Conservation (phyloP, 2,329 filamentous ascomycete genomes). For the Ustulina deusta region DNA sequence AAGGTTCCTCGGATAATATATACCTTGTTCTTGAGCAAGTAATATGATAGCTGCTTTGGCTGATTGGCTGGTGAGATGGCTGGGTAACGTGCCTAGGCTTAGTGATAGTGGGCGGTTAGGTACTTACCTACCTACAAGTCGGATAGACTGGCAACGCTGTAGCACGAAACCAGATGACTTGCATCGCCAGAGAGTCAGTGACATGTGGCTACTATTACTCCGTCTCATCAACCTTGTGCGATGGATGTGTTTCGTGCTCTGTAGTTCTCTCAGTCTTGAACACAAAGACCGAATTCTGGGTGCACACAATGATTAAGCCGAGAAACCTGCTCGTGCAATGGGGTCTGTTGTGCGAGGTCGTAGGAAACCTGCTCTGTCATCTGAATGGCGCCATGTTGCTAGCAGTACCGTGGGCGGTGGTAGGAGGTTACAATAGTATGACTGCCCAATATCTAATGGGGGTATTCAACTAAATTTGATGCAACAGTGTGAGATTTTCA, state of each 20-base stretch:
- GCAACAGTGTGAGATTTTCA: not conserved
- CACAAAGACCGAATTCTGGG: not conserved
- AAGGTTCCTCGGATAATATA: too few relatives aligned
- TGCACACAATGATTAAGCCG: not conserved
- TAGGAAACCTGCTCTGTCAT: conserved; percentile 1
- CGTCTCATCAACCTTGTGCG: conserved; percentile 35
- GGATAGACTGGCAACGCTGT: not conserved
- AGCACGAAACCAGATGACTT: conserved; percentile 10
- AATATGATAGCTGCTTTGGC: not conserved
- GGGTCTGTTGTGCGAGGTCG: conserved; percentile 20
- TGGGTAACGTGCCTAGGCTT: not conserved
- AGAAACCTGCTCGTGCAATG: not conserved
- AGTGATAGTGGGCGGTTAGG: not conserved
- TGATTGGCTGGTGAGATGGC: not conserved
- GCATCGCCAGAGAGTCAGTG: conserved; percentile 2
- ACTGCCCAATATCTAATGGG: not conserved
- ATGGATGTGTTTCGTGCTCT: conserved; percentile 40
- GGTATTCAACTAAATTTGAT: not conserved
- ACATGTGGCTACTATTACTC: not conserved
- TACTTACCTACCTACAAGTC: not conserved
- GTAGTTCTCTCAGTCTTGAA: conserved; percentile 11
- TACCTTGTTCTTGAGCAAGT: not conserved
- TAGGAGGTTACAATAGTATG: conserved; percentile 2
- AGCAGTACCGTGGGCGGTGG: not conserved
- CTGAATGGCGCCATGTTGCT: not conserved